Evolutionary conservation across 2,329 filamentous ascomycete species (phyloP).

Genomic region (Curvularia spicifera): DNA sequence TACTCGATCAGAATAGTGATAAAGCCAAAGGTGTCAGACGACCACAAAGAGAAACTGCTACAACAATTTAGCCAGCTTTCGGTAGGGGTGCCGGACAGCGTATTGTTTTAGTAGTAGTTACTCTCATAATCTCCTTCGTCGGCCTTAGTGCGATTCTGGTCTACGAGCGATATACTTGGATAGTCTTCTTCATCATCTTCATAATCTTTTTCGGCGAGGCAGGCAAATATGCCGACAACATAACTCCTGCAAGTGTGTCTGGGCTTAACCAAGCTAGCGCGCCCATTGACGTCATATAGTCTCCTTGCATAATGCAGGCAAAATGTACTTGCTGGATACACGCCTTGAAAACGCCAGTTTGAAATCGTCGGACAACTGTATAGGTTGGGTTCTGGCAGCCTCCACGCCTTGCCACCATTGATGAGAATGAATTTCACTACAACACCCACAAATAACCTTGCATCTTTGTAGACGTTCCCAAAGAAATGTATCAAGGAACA

Average conservation of each 20-base stretch:
- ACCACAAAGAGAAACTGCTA: no score
- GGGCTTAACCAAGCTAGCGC: slow-evolving; percentile 45
- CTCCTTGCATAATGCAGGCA: background rate
- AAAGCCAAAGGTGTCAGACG: no score
- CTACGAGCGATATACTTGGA: slow-evolving; percentile 59
- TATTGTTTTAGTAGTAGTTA: slow-evolving; percentile 51
- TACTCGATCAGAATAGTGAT: no score
- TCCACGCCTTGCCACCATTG: background rate
- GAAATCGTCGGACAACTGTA: background rate
- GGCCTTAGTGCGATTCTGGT: slow-evolving; percentile 55
- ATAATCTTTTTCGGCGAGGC: slow-evolving; percentile 57
- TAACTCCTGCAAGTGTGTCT: slow-evolving; percentile 39
- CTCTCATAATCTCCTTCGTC: slow-evolving; percentile 48
- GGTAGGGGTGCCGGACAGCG: no score
- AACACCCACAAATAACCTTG: background rate
- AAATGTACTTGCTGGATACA: background rate
- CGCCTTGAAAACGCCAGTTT: background rate
- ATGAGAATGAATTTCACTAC: background rate
- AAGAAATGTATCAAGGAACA: background rate
- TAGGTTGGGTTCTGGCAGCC: background rate
- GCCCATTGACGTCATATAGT: background rate
- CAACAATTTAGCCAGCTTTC: no score
- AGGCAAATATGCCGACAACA: slow-evolving; percentile 53
- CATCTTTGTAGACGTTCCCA: background rate
- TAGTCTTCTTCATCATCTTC: slow-evolving; percentile 56